phyloP scores from a whole-genome alignment of 108 stramenopile genomes.

The Nitzschia sp. region DNA sequence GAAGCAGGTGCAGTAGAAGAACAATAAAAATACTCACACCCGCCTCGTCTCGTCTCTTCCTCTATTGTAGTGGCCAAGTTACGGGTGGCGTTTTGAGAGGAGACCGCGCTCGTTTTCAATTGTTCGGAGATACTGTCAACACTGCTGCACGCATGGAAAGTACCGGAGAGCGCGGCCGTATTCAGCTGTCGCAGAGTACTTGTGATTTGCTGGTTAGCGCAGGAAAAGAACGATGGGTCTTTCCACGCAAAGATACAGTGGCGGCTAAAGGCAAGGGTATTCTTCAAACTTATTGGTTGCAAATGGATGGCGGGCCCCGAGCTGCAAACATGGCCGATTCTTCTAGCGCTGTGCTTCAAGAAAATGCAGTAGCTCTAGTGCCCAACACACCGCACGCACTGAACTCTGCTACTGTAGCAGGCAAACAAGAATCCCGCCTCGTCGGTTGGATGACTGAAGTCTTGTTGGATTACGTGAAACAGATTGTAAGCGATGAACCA shows the following conservation, averaged over 20 bases:
- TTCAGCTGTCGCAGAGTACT: conserved; percentile 55
- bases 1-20: no score
- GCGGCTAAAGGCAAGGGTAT: conserved; percentile 70
- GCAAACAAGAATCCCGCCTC: not conserved
- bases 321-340: not conserved
- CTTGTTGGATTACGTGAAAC: conserved; percentile 22
- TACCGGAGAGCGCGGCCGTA: conserved; percentile 38
- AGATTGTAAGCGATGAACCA: conserved; percentile 13
- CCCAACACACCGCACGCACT: not conserved
- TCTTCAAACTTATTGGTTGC: conserved; percentile 21
- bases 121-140: conserved; percentile 46
- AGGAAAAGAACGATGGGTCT: conserved; percentile 45
- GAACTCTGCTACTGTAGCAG: not conserved
- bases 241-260: conserved; percentile 35
- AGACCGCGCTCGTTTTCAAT: conserved; percentile 20
- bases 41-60: no score
- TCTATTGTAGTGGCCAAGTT: conserved; percentile 14
- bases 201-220: conserved; percentile 40
- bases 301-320: not conserved
- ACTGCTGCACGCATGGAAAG: conserved; percentile 64
- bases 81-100: conserved; percentile 22
- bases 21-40: no score
- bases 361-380: not conserved
- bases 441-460: conserved; percentile 18
- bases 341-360: not conserved